Base-by-base conservation (phyloP, 768 basidiomycete species). In the Xerocomus potaroensis region DNA sequence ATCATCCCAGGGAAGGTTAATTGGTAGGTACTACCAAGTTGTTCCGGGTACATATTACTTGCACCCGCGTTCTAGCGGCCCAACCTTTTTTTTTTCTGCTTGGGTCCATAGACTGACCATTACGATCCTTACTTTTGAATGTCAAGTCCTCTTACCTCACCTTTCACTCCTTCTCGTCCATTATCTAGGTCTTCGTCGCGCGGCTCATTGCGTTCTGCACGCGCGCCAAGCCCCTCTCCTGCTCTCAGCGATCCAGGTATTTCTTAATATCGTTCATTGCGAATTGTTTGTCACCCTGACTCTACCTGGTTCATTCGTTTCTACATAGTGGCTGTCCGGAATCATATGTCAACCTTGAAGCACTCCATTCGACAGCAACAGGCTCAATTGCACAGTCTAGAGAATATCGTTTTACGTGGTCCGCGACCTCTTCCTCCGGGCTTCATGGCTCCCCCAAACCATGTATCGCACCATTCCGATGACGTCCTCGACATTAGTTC, bases 291-390 rank as follows among this genome's bases (percentile, higher is more conserved):
- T 61, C 47, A 54, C 36, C 54, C 55, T 50, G 52, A 49, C 18
- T 46, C 43, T 35, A 55, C 41, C 47, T 45, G 56, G 58, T 65
- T 61, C 62, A 52, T 57, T 59, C 49, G 49, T 33, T 58, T 61
- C 51, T 49, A 50, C 58, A 41, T 58, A 91, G 88, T 89, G 60
- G 77, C 81, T 51, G 73, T 89, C 43, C 80, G 88, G 46, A 82
- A 79, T 56, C 87, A 90, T 50, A 83, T 91, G 68, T 87, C 86
- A 55, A 83, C 81, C 32, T 69, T 91, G 59, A 89, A 84, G 67
- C 88, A 91, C 63, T 79, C 75, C 61, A 91, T 91, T 57, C 72
- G 88, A 51, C 87, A 90, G 57, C 85, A 91, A 60, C 86, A 89
- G 70, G 87, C 87, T 16, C 86, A 90, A 56, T 65, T 89, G 29